Evolutionary conservation across 257 asterid genomes (phyloP), one percentile per base, ranked within the genome.

Genomic region (Nicotiana obtusifolia): DNA sequence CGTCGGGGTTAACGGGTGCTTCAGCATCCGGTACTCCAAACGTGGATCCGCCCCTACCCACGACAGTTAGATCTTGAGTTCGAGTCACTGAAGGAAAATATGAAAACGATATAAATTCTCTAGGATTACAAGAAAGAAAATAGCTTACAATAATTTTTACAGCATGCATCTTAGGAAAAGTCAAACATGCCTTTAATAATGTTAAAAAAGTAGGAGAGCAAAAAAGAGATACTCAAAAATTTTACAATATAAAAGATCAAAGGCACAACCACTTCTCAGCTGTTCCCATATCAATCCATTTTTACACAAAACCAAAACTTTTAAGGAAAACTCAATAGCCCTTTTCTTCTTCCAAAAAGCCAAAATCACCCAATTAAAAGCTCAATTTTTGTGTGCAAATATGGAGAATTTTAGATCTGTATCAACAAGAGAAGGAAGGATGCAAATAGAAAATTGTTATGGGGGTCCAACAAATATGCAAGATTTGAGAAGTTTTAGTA

Each of bases 401-500:
- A 90, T 90, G 91, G 92, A 89, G 67, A 86, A 85, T 53, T 80
- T 81, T 64, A 89, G 90, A 87, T 89, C 92, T 69, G 86, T 85
- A 68, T 86, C 94, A 28, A 87, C 82, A 80, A 80, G 82, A 60
- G 82, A 80, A 62, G 82, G 86, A 61, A 84, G 87, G 56, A 90
- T 64, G 77, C 87, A 76, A 83, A 53, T 0, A 71, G 82, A 57
- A 37, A 77, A 6, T 62, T 76, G 76, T 30, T 19, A 85, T 52
- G 87, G 89, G 10, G 64, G 64, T 75, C 90, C 94, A 64, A 86
- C 82, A 77, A 90, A 67, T 87, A 88, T 89, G 91, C 84, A 83
- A 47, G 95, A 88, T 31, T 86, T 94, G 53, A 91, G 99, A 22
- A 93, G 98, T 85, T 92, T 86, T 88, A 95, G 97, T 84, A 90